A percentile compares a stretch with the other conserved stretches of the same genome.
Evolutionary conservation across 768 basidiomycete genomes (phyloP).

Genomic region (Termitomyces sp.): DNA sequence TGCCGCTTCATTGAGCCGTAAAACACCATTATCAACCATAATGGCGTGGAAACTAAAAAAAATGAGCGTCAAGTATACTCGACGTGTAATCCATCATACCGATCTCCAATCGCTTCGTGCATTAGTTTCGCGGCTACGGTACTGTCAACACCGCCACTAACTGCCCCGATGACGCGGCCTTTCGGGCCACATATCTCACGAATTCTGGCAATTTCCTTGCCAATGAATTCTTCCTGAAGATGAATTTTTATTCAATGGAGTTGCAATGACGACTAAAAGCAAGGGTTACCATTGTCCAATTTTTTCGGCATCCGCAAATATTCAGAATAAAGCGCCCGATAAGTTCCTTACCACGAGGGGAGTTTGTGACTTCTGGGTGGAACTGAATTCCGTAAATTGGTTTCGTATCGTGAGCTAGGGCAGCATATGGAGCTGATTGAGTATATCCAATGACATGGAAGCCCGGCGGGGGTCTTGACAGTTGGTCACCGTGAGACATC

Average conservation of each 20-base stretch:
- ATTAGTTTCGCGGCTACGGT: conserved; percentile 98
- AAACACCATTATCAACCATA: conserved; percentile 98
- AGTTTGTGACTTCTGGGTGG: conserved; percentile 98
- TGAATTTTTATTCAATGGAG: conserved; percentile 1
- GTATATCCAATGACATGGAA: conserved; percentile 91
- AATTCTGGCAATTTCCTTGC: conserved; percentile 92
- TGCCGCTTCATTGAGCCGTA: conserved; percentile 83
- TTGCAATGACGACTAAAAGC: conserved; percentile 1
- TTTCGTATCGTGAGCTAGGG: conserved; percentile 85
- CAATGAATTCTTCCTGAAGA: conserved; percentile 89
- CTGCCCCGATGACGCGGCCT: conserved; percentile 96
- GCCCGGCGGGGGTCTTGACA: conserved; percentile 70
- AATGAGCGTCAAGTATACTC: conserved; percentile 2
- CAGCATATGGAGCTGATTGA: conserved; percentile 83
- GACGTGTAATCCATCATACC: conserved; percentile 38
- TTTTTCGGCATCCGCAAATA: conserved; percentile 73
- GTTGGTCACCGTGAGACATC: conserved; percentile 99
- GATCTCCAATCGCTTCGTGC: conserved; percentile 98
- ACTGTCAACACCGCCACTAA: conserved; percentile 96
- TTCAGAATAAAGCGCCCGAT: conserved; percentile 79
- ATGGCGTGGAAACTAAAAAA: conserved; percentile 88
- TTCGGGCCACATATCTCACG: conserved; percentile 89
- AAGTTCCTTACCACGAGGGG: conserved; percentile 82
- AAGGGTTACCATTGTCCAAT: conserved; percentile 89
- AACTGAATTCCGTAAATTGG: conserved; percentile 97